Evolutionary conservation across 164 flowering plant species (phyloP).

Genomic region (Magnolia sinica): DNA sequence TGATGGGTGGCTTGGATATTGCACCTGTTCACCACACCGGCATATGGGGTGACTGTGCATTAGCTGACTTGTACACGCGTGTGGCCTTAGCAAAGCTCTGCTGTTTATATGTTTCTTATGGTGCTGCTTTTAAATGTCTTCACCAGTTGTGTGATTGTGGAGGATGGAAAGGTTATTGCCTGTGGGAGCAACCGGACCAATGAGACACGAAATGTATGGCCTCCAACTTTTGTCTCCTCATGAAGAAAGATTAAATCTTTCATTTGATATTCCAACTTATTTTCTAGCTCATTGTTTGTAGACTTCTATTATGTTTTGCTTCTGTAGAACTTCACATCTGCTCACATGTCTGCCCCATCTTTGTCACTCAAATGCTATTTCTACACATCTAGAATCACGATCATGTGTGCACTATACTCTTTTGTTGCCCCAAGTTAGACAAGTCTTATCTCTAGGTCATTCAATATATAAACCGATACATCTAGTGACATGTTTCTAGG

Average conservation of each 20-base stretch:
- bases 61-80: too few species aligned
- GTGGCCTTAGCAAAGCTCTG: background rate
- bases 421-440: background rate
- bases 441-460: background rate
- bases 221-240: background rate
- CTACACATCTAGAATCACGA: background rate
- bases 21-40: too few species aligned
- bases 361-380: background rate
- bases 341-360: background rate
- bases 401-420: background rate
- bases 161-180: conserved; percentile 67
- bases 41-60: too few species aligned
- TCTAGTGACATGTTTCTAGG: too few species aligned
- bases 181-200: conserved; percentile 81
- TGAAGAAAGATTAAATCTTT: background rate
- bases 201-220: conserved; percentile 74
- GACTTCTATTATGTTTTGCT: background rate
- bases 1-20: too few species aligned
- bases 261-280: background rate
- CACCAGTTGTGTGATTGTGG: conserved; percentile 71
- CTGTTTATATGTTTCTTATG: background rate
- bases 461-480: too few species aligned
- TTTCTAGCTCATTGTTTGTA: conserved; percentile 1
- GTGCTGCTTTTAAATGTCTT: background rate
- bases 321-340: background rate